Base-by-base conservation (phyloP, 768 basidiomycete genomes). In the Cystobasidium ongulense region DNA sequence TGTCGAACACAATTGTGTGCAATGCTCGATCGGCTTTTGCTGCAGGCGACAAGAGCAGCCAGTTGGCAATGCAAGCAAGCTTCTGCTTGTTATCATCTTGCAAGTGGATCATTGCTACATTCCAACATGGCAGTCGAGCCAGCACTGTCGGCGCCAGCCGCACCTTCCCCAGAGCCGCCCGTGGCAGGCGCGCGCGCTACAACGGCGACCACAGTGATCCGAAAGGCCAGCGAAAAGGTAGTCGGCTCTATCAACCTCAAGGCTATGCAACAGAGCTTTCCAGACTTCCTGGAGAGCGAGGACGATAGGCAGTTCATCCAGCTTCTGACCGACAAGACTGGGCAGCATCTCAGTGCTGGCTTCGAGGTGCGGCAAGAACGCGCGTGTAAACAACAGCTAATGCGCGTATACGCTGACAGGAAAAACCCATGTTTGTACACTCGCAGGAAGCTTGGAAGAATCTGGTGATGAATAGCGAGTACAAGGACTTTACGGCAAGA, bases 241-340 rank as follows among this genome's bases (percentile, higher is more conserved):
- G 50, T 36, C 52, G 68, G 53, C 25, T 25, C 53, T 8, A 71
- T 71, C 25, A 71, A 52, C 18, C 31, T 71, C 21, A 25, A 71
- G 35, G 10, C 68, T 4, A 71, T 71, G 54, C 53, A 71, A 35
- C 68, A 71, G 68, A 54, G 50, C 52, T 71, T 71, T 53, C 68
- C 68, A 29, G 68, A 71, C 36, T 59, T 71, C 33, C 18, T 71
- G 31, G 68, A 71, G 21, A 59, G 21, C 2, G 53, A 71, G 21
- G 54, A 35, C 1, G 68, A 54, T 46, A 64, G 63, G 38, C 36
- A 64, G 17, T 71, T 71, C 54, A 59, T 71, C 36, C 25, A 59
- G 31, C 18, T 38, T 8, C 33, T 71, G 33, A 36, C 33, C 7
- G 68, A 71, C 8, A 33, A 38, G 41, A 71, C 68, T 17, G 53